Percentiles rank a stretch among this genome's conserved stretches.
These are phyloP conservation scores for Backusella tuberculispora DNA, from an alignment of 192 early-diverging fungal species.

Conservation along the genomic window DNA sequence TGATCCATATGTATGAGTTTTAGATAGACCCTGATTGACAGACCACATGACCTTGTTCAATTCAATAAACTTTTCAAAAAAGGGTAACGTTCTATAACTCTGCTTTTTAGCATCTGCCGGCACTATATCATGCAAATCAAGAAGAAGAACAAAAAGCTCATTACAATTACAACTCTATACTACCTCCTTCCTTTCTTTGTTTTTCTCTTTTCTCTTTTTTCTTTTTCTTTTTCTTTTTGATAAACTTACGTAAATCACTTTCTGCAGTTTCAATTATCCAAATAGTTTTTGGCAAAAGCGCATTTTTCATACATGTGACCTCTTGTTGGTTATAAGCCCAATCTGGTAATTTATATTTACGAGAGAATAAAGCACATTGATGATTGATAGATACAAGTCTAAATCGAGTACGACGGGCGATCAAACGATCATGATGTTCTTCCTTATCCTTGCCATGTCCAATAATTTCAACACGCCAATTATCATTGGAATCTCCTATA, in stretches of 20 bases:
- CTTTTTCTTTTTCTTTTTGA: neutral
- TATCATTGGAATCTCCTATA: constrained; percentile 90
- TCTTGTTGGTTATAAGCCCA: constrained; percentile 95
- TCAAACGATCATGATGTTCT: constrained; percentile 55
- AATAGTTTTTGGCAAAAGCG: constrained; percentile 64
- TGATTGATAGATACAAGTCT: constrained; percentile 75
- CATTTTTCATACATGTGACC: constrained; percentile 91
- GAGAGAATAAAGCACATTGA: constrained; percentile 84
- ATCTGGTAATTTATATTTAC: constrained; percentile 81
- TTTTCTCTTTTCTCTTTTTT: neutral
- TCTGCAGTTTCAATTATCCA: constrained; percentile 82
- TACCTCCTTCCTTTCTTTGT: too few species aligned
- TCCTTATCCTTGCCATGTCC: constrained; percentile 59
- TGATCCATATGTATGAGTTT: constrained; percentile 95
- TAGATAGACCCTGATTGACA: constrained; percentile 88
- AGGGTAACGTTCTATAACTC: constrained; percentile 68
- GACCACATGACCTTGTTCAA: constrained; percentile 91
- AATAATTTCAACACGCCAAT: constrained; percentile 87
- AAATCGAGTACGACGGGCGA: constrained; percentile 74
- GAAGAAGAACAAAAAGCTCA: neutral
- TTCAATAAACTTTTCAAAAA: constrained; percentile 90
- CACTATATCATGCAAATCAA: neutral
- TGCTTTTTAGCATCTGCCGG: constrained; percentile 48
- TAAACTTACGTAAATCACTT: constrained; percentile 46
- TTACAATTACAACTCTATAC: neutral